phyloP scores from a whole-genome alignment of 345 rosid species.

The Hirschfeldia incana region DNA sequence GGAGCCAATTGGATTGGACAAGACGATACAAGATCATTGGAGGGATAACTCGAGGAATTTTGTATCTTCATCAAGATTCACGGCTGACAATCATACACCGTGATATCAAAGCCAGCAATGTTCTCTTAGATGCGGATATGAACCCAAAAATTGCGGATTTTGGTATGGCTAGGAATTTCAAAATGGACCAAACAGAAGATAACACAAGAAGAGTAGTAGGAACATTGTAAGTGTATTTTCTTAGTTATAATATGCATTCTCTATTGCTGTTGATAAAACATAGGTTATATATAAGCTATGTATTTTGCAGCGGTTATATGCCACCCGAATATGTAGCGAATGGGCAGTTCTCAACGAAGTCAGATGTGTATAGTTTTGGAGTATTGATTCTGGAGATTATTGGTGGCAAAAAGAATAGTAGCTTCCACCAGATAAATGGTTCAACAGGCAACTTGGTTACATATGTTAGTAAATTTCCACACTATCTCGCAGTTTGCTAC shows the following conservation, averaged over 20 bases:
- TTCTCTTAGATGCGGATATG: constrained; percentile 17
- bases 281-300: not conserved
- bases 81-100: constrained; percentile 26
- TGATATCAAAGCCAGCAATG: constrained; percentile 22
- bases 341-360: constrained; percentile 23
- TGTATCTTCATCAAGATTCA: constrained; percentile 28
- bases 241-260: not conserved
- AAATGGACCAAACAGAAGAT: constrained; percentile 14
- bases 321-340: constrained; percentile 6
- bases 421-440: not conserved
- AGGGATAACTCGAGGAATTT: constrained; percentile 18
- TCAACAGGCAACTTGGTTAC: constrained; percentile 18
- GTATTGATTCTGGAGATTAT: constrained; percentile 30
- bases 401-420: constrained; percentile 12
- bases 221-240: constrained; percentile 22
- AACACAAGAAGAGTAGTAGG: constrained; percentile 22
- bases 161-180: constrained; percentile 22
- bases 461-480: constrained; percentile 10
- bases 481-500: not conserved
- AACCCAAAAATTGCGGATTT: constrained; percentile 27
- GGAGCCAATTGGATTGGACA: not conserved
- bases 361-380: constrained; percentile 34
- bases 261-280: not conserved
- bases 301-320: constrained; percentile 27
- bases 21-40: not conserved